Evolutionary conservation across 495 filamentous ascomycete species (phyloP).

Genomic region (Aspergillus bridgeri): DNA sequence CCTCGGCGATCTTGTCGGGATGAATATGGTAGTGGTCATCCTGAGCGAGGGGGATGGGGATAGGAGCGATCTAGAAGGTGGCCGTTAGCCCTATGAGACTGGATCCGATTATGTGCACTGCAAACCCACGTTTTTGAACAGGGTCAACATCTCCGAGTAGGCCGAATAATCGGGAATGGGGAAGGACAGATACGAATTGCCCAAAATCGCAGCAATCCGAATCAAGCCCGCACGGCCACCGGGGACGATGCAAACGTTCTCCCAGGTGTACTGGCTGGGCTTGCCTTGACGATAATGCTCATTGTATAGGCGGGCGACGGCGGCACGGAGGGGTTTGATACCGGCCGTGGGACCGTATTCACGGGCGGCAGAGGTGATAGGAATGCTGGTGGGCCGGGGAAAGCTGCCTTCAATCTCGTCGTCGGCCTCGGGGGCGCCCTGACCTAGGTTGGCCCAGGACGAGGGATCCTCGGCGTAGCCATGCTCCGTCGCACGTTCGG

Average conservation of each 20-base stretch:
- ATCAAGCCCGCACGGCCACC: slow-evolving; percentile 91
- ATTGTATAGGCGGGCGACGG: slow-evolving; percentile 92
- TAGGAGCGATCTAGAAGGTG: slow-evolving; percentile 70
- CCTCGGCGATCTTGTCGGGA: slow-evolving; percentile 85
- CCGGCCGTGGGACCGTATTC: slow-evolving; percentile 95
- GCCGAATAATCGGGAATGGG: slow-evolving; percentile 77
- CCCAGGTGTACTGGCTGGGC: slow-evolving; percentile 91
- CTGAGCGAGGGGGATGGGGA: slow-evolving; percentile 79
- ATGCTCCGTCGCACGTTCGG: slow-evolving; percentile 73
- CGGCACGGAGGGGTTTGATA: slow-evolving; percentile 84
- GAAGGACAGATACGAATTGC: slow-evolving; percentile 87
- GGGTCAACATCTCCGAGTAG: slow-evolving; percentile 93
- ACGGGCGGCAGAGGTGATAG: slow-evolving; percentile 69
- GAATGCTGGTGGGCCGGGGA: slow-evolving; percentile 74
- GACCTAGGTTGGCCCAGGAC: slow-evolving; percentile 88
- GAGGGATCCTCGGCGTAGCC: slow-evolving; percentile 79
- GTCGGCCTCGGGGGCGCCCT: slow-evolving; percentile 92
- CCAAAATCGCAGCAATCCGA: slow-evolving; percentile 87
- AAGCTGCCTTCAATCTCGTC: slow-evolving; percentile 91
- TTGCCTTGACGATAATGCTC: slow-evolving; percentile 85
- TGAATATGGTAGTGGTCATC: slow-evolving; percentile 88
- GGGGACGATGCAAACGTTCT: slow-evolving; percentile 97
- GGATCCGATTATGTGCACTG: neutral
- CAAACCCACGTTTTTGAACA: slow-evolving; percentile 74
- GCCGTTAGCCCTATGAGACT: slow-evolving; percentile 2